These are phyloP conservation scores for Hemileccinum impolitum DNA, from an alignment of 768 basidiomycete genomes.

Conservation along the genomic window DNA sequence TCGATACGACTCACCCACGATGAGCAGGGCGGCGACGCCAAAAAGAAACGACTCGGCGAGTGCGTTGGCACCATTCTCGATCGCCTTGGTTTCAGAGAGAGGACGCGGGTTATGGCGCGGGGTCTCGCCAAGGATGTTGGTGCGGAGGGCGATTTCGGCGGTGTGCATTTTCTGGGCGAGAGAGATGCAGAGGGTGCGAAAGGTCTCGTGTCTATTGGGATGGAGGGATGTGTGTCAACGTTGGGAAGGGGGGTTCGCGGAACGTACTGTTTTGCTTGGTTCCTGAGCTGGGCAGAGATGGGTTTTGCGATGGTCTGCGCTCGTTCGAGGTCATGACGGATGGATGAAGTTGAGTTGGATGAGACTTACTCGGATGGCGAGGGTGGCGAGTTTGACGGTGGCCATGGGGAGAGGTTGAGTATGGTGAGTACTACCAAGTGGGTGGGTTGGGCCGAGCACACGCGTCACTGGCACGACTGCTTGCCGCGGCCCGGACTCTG, in stretches of 20 bases:
- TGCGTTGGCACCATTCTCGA: conserved; percentile 82
- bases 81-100: conserved; percentile 76
- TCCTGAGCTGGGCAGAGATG: conserved; percentile 64
- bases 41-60: conserved; percentile 87
- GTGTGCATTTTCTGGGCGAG: conserved; percentile 79
- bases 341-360: background rate
- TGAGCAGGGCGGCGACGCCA: conserved; percentile 66
- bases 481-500: background rate
- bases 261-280: conserved; percentile 68
- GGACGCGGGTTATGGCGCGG: conserved; percentile 64
- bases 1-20: conserved; percentile 76
- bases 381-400: conserved; percentile 67
- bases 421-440: no score
- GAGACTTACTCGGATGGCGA: conserved; percentile 63
- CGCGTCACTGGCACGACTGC: background rate
- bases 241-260: no score
- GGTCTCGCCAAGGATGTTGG: conserved; percentile 74
- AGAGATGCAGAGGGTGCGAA: conserved; percentile 65
- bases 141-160: conserved; percentile 67
- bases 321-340: background rate
- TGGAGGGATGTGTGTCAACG: no score
- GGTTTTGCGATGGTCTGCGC: conserved; percentile 80
- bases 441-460: no score
- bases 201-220: conserved; percentile 58
- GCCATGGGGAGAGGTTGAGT: conserved; percentile 50